A percentile compares a stretch with the other conserved stretches of the same genome.
Evolutionary conservation across 169 alveolate species (phyloP).

Genomic region (Plasmodium ovale): DNA sequence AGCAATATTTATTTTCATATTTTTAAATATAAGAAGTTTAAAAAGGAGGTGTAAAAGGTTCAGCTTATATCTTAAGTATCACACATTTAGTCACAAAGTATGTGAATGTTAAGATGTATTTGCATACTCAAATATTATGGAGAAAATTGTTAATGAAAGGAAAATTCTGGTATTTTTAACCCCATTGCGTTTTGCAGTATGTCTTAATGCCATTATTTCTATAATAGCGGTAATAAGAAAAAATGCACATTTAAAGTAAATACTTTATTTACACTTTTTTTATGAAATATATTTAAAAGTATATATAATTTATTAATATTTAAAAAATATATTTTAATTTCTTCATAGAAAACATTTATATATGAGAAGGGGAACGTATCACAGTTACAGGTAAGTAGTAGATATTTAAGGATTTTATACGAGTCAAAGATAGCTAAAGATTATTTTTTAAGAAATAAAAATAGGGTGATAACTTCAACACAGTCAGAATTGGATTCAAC

Average conservation of each 20-base stretch:
- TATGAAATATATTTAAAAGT: background rate
- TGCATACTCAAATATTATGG: background rate
- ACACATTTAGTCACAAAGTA: background rate
- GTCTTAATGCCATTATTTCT: slow-evolving; percentile 1
- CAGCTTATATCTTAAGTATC: too few species aligned
- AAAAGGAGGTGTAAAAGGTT: background rate
- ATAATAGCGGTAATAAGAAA: background rate
- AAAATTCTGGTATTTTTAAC: background rate
- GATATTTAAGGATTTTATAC: slow-evolving; percentile 1
- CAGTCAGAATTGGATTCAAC: background rate
- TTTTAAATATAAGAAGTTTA: background rate
- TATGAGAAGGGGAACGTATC: background rate
- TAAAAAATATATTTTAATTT: background rate
- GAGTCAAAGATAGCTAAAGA: background rate
- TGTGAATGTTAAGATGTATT: background rate
- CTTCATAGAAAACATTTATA: background rate
- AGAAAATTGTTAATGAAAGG: background rate
- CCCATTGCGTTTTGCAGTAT: background rate
- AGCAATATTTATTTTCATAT: too few species aligned
- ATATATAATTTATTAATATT: slow-evolving; percentile 2
- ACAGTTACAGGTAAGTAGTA: background rate
- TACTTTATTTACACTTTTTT: slow-evolving; percentile 1
- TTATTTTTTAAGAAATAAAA: slow-evolving; percentile 1
- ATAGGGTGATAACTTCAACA: background rate
- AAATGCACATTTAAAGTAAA: background rate